phyloP scores from a whole-genome alignment of 345 rosid genomes.

The Bruguiera parviflora region DNA sequence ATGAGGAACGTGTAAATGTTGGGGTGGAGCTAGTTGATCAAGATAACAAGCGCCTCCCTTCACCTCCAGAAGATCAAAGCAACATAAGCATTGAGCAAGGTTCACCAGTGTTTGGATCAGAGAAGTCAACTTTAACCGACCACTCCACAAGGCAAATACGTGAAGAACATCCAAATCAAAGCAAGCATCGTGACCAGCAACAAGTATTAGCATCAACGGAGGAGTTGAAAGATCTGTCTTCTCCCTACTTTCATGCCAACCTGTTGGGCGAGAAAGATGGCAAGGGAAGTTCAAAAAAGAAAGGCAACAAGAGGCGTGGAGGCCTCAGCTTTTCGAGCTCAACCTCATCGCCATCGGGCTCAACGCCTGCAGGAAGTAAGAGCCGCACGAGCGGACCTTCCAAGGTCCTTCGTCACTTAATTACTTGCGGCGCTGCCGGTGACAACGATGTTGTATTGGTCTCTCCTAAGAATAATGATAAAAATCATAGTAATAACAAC shows the following conservation, averaged over 20 bases:
- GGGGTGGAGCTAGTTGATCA: constrained; percentile 2
- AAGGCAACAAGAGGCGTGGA: not conserved
- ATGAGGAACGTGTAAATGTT: constrained; percentile 10
- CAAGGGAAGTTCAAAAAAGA: not conserved
- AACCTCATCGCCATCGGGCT: constrained; percentile 23
- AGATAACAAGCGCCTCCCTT: not conserved
- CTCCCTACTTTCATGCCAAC: not conserved
- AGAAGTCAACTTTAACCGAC: constrained; percentile 39
- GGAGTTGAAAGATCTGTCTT: constrained; percentile 3
- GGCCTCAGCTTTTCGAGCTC: not conserved
- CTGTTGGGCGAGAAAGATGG: constrained; percentile 6
- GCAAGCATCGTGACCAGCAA: not conserved
- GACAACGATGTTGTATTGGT: constrained; percentile 48
- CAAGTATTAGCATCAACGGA: not conserved
- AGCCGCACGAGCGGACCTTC: constrained; percentile 41
- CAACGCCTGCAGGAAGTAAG: constrained; percentile 32
- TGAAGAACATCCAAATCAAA: not conserved
- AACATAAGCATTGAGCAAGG: constrained; percentile 24
- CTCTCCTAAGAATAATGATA: constrained; percentile 18
- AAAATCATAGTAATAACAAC: too few relatives aligned
- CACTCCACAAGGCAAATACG: constrained; percentile 31
- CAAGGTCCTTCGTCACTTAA: constrained; percentile 39
- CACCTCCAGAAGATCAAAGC: not conserved
- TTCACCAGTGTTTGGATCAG: constrained; percentile 37
- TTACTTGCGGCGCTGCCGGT: constrained; percentile 49